Evolutionary conservation across 73 alveolate species (phyloP), one percentile per base, ranked within the genome.

Genomic region (Tetrahymena elliotti): DNA sequence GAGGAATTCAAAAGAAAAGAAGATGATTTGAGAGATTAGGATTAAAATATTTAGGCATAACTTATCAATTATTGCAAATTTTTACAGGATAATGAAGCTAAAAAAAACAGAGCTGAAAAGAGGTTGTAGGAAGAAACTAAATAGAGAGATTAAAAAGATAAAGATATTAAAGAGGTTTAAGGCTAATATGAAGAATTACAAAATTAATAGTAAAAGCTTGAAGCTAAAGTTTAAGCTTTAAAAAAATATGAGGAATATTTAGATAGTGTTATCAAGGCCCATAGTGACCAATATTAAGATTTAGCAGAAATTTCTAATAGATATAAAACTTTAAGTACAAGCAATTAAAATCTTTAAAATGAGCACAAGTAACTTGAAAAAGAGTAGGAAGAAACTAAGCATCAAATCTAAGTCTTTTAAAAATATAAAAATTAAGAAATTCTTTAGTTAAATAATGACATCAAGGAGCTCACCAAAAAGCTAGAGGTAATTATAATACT

Each of bases 231-330:
- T 11, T 52, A 92, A 34, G 96, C 97, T 22, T 96, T 98, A 98
- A 97, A 94, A 93, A 97, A 98, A 68, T 98, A 98, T 94, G 99
- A 98, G 93, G 97, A 95, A 33, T 98, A 96, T 97, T 93, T 98
- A 34, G 99, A 98, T 31, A 94, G 96, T 37, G 98, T 97, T n/a
- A 93, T 95, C 16, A 98, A 98, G 40, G 39, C 95, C 37, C 97
- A 97, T 94, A 97, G 98, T 27, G 99, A 98, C 47, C 98, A 98
- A 38, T 98, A 96, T 94, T 93, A 96, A 40, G 99, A 98, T 83
- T 94, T 98, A 84, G 38, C 94, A 33, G 98, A 97, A 35, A 98
- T 98, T 84, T 95, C 97, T 8, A 94, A 97, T 47, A 84, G 99
- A 27, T 97, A 98, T 94, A 93, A 92, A 34, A 98, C 99, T 39